Base-by-base conservation (phyloP, 176 grass and related monocot species). In the Musa schizocarpa region DNA sequence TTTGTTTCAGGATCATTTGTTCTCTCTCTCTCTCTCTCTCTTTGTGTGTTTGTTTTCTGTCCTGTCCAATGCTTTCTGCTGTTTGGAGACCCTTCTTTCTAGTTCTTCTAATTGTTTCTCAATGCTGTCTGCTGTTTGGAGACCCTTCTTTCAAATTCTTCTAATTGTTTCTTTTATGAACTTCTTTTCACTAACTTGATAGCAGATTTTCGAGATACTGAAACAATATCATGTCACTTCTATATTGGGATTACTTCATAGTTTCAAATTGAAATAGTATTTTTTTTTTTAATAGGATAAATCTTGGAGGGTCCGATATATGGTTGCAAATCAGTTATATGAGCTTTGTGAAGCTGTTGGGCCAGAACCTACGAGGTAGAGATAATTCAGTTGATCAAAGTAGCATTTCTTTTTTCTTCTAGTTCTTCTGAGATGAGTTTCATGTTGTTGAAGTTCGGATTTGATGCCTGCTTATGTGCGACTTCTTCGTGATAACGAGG, bases 261-360 rank as follows among this genome's bases (percentile, higher is more conserved):
- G 29, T 34, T 34, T 34, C 29, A 34, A 34, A 34, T 34, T 34
- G 29, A 34, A 34, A 34, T 34, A 26, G 26, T 26, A 27, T 34
- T 34, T 34, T 34, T 34, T 34, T 34, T 34, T 58, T 58, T 11
- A 23, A 77, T 78, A 92, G 92, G 92, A 96, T 80, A 96, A 96
- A 87, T 96, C 92, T 9, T 96, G 92, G 92, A 84, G 89, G 80
- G 92, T 92, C 25, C 86, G 89, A 11, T 96, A 96, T 71, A 96
- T 92, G 92, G 92, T 96, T 50, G 92, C 92, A 54, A 96, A 96
- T 77, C 89, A 92, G 77, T 74, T 96, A 24, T 89, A 92, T 75
- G 29, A 34, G 29, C 26, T 34, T 34, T 34, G 29, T 34, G 29
- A 34, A 34, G 29, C 29, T 34, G 29, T 92, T 70, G 87, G 89